A percentile compares a stretch with the other conserved stretches of the same genome.
These are phyloP conservation scores for Corymbia citriodora DNA, from an alignment of 441 rosid species.

Conservation along the genomic window DNA sequence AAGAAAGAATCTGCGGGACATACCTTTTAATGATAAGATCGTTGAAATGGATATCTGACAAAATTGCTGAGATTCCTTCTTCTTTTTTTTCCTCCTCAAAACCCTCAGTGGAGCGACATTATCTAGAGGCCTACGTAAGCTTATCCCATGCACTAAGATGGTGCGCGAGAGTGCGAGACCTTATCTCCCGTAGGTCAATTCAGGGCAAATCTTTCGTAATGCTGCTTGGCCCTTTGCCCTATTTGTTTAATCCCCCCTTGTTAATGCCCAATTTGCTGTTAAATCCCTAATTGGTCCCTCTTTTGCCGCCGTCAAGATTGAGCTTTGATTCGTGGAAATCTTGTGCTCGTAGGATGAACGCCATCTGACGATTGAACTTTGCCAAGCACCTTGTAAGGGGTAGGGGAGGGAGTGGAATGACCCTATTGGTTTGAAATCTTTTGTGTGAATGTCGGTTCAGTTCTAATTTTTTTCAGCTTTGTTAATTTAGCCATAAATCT, in stretches of 20 bases:
- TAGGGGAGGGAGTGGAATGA: neutral
- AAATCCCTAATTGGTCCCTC: neutral
- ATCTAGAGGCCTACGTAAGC: neutral
- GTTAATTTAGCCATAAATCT: neutral
- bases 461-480: neutral
- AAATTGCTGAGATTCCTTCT: neutral
- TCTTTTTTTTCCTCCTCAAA: neutral
- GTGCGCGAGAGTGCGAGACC: neutral
- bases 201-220: neutral
- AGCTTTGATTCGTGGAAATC: neutral
- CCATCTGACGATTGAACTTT: neutral
- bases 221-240: neutral
- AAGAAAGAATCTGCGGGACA: neutral
- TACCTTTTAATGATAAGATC: neutral
- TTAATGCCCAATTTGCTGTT: neutral
- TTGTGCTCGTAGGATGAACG: neutral
- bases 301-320: neutral
- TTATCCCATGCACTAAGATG: neutral
- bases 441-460: accelerated
- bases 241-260: neutral
- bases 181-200: neutral
- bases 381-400: neutral
- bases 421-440: neutral
- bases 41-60: neutral
- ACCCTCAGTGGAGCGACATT: neutral